phyloP scores from a whole-genome alignment of 2,329 filamentous ascomycete species.

The Fonsecaea erecta region DNA sequence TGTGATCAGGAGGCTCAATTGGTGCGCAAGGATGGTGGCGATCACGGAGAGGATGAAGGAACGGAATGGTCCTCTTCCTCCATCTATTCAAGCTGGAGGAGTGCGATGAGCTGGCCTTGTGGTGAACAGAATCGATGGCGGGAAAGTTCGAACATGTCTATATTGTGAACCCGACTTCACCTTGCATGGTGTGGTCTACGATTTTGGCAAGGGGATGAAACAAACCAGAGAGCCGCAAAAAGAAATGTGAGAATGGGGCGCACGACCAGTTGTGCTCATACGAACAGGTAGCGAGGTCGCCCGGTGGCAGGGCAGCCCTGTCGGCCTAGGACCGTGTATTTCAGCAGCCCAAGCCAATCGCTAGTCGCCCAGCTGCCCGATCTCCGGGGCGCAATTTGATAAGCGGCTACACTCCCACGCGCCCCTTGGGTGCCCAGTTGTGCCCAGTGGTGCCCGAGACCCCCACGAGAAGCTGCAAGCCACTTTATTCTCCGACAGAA shows the following conservation, averaged over 20 bases:
- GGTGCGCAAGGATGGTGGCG: slow-evolving; percentile 6
- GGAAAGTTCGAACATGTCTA: neutral
- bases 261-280: neutral
- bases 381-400: slow-evolving; percentile 18
- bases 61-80: neutral
- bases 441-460: neutral
- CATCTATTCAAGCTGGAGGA: neutral
- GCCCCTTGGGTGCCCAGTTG: neutral
- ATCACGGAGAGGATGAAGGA: neutral
- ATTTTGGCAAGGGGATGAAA: slow-evolving; percentile 3
- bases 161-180: neutral
- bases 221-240: slow-evolving; percentile 3
- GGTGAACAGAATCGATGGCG: neutral
- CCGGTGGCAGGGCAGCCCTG: neutral
- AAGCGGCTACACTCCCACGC: slow-evolving; percentile 7
- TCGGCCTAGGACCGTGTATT: neutral
- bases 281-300: neutral
- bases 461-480: slow-evolving; percentile 8
- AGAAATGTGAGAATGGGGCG: neutral
- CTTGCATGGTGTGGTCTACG: neutral
- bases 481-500: slow-evolving; percentile 21
- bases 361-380: neutral
- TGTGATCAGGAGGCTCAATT: neutral
- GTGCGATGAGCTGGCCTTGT: neutral
- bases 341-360: slow-evolving; percentile 7